Conservation (phyloP, 352 stramenopile species). For the Peronosclerospora sorghi region DNA sequence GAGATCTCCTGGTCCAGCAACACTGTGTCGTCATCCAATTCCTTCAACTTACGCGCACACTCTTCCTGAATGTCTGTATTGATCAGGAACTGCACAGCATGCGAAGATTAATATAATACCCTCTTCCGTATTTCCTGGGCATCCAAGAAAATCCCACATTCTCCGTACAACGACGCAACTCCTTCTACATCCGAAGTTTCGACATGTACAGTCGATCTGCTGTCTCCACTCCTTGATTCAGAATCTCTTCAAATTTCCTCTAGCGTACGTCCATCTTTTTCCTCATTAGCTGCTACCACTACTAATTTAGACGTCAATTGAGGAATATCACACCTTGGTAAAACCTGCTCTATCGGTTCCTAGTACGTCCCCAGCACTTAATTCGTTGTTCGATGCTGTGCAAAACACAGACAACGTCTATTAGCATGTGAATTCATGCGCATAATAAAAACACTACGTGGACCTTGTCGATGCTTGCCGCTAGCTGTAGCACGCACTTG, state of each 20-base stretch:
- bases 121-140: neutral
- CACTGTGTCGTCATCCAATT: conserved; percentile 54
- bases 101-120: neutral
- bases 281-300: conserved; percentile 31
- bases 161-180: conserved; percentile 45
- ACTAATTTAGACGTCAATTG: conserved; percentile 49
- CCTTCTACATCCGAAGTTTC: conserved; percentile 54
- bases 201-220: conserved; percentile 51
- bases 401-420: neutral
- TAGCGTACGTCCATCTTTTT: conserved; percentile 18
- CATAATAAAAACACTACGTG: neutral
- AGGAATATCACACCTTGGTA: conserved; percentile 35
- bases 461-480: conserved; percentile 69
- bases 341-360: conserved; percentile 22
- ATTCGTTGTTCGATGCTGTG: conserved; percentile 47
- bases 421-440: neutral
- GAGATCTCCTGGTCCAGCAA: conserved; percentile 41
- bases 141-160: conserved; percentile 4
- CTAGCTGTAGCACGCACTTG: conserved; percentile 60
- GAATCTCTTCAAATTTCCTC: conserved; percentile 47
- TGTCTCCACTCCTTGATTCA: conserved; percentile 41
- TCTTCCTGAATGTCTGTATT: conserved; percentile 70
- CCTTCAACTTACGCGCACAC: conserved; percentile 61
- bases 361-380: conserved; percentile 32
- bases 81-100: conserved; percentile 35